Base-by-base conservation (phyloP, 2,329 filamentous ascomycete genomes). In the Pezicula radicicola region DNA sequence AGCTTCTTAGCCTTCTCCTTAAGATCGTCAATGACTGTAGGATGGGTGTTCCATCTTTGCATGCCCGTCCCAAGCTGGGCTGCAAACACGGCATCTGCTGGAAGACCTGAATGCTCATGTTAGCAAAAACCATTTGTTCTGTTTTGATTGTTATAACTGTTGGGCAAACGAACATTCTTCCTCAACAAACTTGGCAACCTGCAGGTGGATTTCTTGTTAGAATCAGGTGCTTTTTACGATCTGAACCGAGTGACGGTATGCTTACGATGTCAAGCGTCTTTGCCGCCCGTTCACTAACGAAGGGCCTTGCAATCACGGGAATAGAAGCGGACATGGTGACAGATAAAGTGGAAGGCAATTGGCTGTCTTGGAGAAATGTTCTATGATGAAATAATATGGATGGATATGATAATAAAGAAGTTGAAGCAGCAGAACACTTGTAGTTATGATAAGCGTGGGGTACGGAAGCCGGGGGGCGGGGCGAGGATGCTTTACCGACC, bases 181-280 rank as follows among this genome's bases (percentile, higher is more conserved):
- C 68, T 96, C 89, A 64, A 97, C 92, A 65, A 97, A 97, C 71
- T 91, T 89, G 76, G 93, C 90, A 62, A 97, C 88, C 41, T 50
- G 7, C 12, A 13, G 9, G 30, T 25, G 7, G 10, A 13, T 10
- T 27, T 18, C 18, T 19, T 16, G 28, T 48, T 36, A n/a, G 27
- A 13, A 15, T 30, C 18, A 30, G 12, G 15, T 36, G 16, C 9
- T 46, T n/a, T 16, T n/a, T 33, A 46, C 12, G 21, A 21, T 33
- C 2, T 8, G 6, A 15, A 15, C 8, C 18, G 28, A 18, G 21
- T 40, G 13, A 33, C 6, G 25, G 6, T 25, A 25, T 10, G 30
- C 30, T 33, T 33, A 33, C 30, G 25, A 51, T 41, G 12, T 51
- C 49, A 18, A 96, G 76, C 16, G 86, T 88, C 77, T 87, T 84